A percentile compares a stretch with the other conserved stretches of the same genome.
Conservation (phyloP, 2,329 filamentous ascomycete genomes). For the Chalara sp. region DNA sequence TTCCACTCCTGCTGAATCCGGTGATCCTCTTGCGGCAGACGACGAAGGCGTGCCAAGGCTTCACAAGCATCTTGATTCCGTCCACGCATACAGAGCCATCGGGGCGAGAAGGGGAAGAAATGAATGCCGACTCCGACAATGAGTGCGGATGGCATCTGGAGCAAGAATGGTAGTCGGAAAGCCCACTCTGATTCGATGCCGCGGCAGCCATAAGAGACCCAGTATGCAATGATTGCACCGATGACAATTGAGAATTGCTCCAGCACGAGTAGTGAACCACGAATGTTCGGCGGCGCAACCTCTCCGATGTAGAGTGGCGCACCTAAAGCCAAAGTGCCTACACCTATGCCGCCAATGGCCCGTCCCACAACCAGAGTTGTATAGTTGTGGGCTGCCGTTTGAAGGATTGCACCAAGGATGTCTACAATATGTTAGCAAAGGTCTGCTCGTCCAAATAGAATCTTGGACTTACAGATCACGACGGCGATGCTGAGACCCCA, state of each 20-base stretch:
- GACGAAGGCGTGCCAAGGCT: conserved; percentile 35
- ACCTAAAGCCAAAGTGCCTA: conserved; percentile 24
- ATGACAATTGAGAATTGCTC: conserved; percentile 55
- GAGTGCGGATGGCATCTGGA: conserved; percentile 39
- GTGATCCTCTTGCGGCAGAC: conserved; percentile 32
- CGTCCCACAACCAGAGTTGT: conserved; percentile 41
- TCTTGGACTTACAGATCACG: conserved; percentile 33
- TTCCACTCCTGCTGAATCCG: conserved; percentile 37
- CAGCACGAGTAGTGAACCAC: conserved; percentile 57
- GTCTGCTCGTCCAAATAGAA: too few relatives aligned
- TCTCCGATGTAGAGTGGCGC: conserved; percentile 43
- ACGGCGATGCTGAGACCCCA: conserved; percentile 44
- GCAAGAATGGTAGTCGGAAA: conserved; percentile 35
- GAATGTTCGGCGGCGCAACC: conserved; percentile 51
- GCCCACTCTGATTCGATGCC: conserved; percentile 33
- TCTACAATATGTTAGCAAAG: too few relatives aligned
- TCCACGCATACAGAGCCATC: conserved; percentile 38
- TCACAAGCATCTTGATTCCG: conserved; percentile 41
- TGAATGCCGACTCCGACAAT: conserved; percentile 37
- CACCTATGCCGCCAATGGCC: conserved; percentile 38
- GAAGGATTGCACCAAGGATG: conserved; percentile 37
- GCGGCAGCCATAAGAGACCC: conserved; percentile 38
- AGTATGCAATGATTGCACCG: conserved; percentile 43
- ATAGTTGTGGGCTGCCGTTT: conserved; percentile 43
- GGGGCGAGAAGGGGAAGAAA: conserved; percentile 37